Percentiles rank a stretch among this genome's conserved stretches.
These are phyloP conservation scores for Claviceps monticola DNA, from an alignment of 2,329 filamentous ascomycete species.

Conservation along the genomic window DNA sequence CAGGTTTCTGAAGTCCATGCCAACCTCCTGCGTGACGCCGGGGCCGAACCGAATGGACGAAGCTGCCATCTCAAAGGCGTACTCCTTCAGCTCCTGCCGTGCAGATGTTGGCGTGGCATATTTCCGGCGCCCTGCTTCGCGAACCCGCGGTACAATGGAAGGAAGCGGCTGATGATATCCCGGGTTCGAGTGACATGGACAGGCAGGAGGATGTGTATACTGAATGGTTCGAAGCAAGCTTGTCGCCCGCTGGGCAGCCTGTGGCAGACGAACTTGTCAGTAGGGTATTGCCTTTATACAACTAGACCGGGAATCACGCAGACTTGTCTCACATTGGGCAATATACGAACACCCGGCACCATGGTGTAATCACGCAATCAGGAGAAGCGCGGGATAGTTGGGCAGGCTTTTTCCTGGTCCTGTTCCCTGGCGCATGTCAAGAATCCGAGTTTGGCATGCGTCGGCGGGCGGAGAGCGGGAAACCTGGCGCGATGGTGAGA, in stretches of 20 bases:
- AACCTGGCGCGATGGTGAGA: background rate
- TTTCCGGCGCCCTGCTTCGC: slow-evolving; percentile 26
- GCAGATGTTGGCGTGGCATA: slow-evolving; percentile 57
- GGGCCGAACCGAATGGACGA: slow-evolving; percentile 89
- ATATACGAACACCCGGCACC: slow-evolving; percentile 17
- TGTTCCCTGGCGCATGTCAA: background rate
- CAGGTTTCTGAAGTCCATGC: slow-evolving; percentile 94
- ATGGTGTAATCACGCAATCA: slow-evolving; percentile 8
- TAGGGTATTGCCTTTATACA: background rate
- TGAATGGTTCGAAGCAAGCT: slow-evolving; percentile 80
- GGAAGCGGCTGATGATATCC: slow-evolving; percentile 55
- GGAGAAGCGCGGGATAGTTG: background rate
- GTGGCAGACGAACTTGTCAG: slow-evolving; percentile 1
- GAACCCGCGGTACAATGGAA: slow-evolving; percentile 36
- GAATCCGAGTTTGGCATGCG: background rate
- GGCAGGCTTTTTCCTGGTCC: background rate
- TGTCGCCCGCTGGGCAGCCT: slow-evolving; percentile 51
- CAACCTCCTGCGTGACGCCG: slow-evolving; percentile 86
- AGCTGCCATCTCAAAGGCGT: slow-evolving; percentile 97
- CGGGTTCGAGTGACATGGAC: slow-evolving; percentile 87
- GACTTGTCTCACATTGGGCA: slow-evolving; percentile 19
- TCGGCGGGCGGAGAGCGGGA: background rate
- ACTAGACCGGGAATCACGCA: background rate
- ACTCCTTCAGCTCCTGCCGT: slow-evolving; percentile 62
- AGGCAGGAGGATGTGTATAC: slow-evolving; percentile 73